These are phyloP conservation scores for Alternaria triticimaculans DNA, from an alignment of 2,329 filamentous ascomycete genomes.

Conservation along the genomic window DNA sequence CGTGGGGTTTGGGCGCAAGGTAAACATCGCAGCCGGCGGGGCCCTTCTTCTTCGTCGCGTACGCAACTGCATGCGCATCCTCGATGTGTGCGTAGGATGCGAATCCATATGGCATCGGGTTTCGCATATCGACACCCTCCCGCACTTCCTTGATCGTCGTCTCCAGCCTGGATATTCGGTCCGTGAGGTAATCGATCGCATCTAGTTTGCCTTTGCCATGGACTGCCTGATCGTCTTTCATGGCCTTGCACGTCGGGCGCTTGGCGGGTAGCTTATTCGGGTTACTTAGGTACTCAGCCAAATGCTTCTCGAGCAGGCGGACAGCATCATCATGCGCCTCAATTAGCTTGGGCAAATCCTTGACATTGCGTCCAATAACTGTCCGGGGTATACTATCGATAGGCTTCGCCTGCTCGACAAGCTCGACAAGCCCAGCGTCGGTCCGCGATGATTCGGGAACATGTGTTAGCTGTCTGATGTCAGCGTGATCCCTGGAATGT, in stretches of 20 bases:
- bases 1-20: slow-evolving; percentile 84
- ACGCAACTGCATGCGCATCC: slow-evolving; percentile 84
- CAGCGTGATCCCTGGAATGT: neutral
- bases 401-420: slow-evolving; percentile 80
- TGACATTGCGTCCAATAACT: slow-evolving; percentile 88
- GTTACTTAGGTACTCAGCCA: slow-evolving; percentile 84
- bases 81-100: slow-evolving; percentile 88
- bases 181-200: slow-evolving; percentile 90
- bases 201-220: slow-evolving; percentile 78
- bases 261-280: slow-evolving; percentile 77
- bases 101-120: slow-evolving; percentile 90
- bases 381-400: slow-evolving; percentile 78
- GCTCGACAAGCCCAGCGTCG: slow-evolving; percentile 85
- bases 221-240: slow-evolving; percentile 74
- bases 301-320: slow-evolving; percentile 76
- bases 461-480: slow-evolving; percentile 70
- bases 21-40: slow-evolving; percentile 76
- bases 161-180: slow-evolving; percentile 82
- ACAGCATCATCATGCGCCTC: slow-evolving; percentile 82
- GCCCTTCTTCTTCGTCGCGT: slow-evolving; percentile 77
- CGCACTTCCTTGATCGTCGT: slow-evolving; percentile 83
- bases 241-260: slow-evolving; percentile 78
- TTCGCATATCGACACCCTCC: slow-evolving; percentile 82
- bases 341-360: slow-evolving; percentile 83
- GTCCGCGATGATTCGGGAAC: slow-evolving; percentile 76